Evolutionary conservation across 2,329 filamentous ascomycete genomes (phyloP), one percentile per base, ranked within the genome.

Genomic region (Alternaria solani): DNA sequence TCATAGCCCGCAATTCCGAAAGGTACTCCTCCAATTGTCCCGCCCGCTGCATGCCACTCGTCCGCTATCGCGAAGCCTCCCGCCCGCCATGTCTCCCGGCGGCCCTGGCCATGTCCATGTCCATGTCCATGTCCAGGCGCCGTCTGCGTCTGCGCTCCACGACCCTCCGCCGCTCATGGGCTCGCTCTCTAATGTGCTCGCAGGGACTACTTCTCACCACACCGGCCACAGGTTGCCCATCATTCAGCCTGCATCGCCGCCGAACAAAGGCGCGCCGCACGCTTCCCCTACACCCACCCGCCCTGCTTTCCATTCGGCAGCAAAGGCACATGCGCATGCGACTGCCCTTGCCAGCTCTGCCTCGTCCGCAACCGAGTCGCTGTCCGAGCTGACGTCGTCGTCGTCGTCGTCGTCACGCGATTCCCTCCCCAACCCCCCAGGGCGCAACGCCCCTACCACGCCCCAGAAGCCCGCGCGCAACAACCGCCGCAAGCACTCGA

Each of bases 321-420:
- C 63, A 46, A 60, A 53, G 57, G 55, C 61, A 51, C 57, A 68
- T 42, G 53, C 71, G 70, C 69, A 72, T 75, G 73, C 72, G 63
- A 72, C 64, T 59, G 63, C 62, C 57, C 63, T 65, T 62, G 65
- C 65, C 44, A 66, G 65, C 65, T 67, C 73, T 52, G 69, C 63
- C 57, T 70, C 69, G 51, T 71, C 71, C 16, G 62, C 68, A 46
- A 59, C 65, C 59, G 66, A 73, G 56, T 66, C 69, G 9, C 41
- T 59, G 32, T 69, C 69, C 63, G 73, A 72, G 67, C 54, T 74
- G 71, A 74, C 73, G 48, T 72, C 72, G 57, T 69, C 69, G 20
- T 23, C 20, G 20, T 23, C 20, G 57, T 69, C 69, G 42, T 73
- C 71, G 59, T 73, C 72, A 47, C 67, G 71, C 63, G 70, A 69